These are phyloP conservation scores for Calonectria fujianensis DNA, from an alignment of 2,329 filamentous ascomycete species.

Conservation along the genomic window DNA sequence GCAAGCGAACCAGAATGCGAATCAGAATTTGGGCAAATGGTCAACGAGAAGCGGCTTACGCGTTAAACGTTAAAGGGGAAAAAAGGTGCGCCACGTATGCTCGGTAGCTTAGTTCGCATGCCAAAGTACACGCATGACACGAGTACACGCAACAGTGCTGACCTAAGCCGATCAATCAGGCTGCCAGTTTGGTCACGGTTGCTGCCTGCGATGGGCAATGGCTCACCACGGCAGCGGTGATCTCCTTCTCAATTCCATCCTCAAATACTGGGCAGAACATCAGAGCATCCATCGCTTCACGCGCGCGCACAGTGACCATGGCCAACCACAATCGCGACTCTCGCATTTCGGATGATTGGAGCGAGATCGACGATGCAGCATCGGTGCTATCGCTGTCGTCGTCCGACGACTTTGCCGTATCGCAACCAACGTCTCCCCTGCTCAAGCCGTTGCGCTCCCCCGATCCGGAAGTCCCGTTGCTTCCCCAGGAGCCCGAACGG, in stretches of 20 bases:
- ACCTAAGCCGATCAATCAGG: conserved; percentile 30
- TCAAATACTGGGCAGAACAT: not conserved
- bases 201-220: conserved; percentile 7
- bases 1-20: not conserved
- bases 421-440: conserved; percentile 25
- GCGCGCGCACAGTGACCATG: conserved; percentile 40
- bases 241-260: not conserved
- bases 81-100: not conserved
- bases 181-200: conserved; percentile 18
- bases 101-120: not conserved
- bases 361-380: conserved; percentile 45
- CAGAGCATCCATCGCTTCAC: not conserved
- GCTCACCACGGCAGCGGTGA: not conserved
- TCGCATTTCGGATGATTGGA: conserved; percentile 50
- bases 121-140: not conserved
- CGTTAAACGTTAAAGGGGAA: conserved; percentile 9
- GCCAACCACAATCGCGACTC: conserved; percentile 11
- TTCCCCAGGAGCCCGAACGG: not conserved
- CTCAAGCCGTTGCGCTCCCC: conserved; percentile 11
- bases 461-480: not conserved
- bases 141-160: conserved; percentile 9
- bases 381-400: conserved; percentile 48
- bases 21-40: conserved; percentile 7
- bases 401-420: conserved; percentile 26
- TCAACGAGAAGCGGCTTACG: conserved; percentile 12